Base-by-base conservation (phyloP, 495 filamentous ascomycete species). In the Mytilinidion resinicola region DNA sequence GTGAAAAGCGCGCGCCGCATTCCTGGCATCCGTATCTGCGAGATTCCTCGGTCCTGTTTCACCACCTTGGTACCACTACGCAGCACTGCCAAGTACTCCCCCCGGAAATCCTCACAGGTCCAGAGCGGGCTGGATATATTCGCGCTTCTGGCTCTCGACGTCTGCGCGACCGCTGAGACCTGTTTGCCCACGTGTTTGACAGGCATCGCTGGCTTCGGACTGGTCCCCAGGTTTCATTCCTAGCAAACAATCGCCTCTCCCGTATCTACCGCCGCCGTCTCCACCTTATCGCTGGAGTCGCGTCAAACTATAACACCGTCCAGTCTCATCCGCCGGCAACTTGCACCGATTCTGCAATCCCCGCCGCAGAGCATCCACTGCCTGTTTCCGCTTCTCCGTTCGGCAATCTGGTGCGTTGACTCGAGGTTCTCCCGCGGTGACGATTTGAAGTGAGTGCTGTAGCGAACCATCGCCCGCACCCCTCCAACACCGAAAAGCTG, bases 401-500 rank as follows among this genome's bases (percentile, higher is more conserved):
- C 62, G 58, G 55, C 42, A 49, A 65, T 65, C 58, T 61, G 54
- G 51, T 50, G 36, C 8, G 41, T 58, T 56, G 58, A 65, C 62
- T 65, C 62, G 62, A 65, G 58, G 56, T 20, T 59, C 58, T 47
- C 55, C 34, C 55, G 34, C 36, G 12, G 33, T 48, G 58, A 63
- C 15, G 37, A 52, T 59, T 55, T 51, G 54, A 33, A 25, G 25
- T 41, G 39, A 36, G 54, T 46, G 55, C 39, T 37, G 58, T 61
- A 8, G 43, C 41, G 19, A 53, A 9, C 48, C 34, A 51, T 25
- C 33, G 12, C 67, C 71, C 66, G 58, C 71, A 71, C 55, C 63
- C 69, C 63, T 59, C 70, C 70, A 81, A 82, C 77, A 90, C 85
- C 90, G 91, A 82, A 88, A 96, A 95, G 81, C 91, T 96, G 91